Evolutionary conservation across 2,329 filamentous ascomycete species (phyloP).

Genomic region (Colletotrichum karsti): DNA sequence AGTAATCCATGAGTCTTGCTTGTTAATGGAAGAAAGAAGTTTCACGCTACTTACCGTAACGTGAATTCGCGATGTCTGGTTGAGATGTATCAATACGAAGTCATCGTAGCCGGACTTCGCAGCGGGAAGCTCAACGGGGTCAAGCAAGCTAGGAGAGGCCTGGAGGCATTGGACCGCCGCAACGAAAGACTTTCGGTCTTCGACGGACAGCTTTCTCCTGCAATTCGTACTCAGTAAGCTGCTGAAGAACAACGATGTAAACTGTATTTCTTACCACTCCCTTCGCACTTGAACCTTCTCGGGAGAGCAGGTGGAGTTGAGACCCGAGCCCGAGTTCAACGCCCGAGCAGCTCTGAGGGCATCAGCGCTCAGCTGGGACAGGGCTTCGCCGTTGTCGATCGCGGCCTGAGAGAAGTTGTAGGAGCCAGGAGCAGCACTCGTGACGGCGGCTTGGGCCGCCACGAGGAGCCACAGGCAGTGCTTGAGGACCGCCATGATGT

Average conservation of each 20-base stretch:
- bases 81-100: constrained; percentile 29
- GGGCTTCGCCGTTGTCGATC: constrained; percentile 12
- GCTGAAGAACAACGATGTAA: background rate
- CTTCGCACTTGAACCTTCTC: constrained; percentile 15
- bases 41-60: constrained; percentile 1
- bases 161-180: constrained; percentile 17
- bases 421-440: background rate
- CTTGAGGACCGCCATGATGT: constrained; percentile 9
- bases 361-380: background rate
- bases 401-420: constrained; percentile 1
- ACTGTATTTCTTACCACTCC: background rate
- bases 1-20: background rate
- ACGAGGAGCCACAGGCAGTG: constrained; percentile 9
- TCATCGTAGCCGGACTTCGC: constrained; percentile 26
- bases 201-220: constrained; percentile 11
- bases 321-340: background rate
- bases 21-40: too few relatives aligned
- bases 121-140: constrained; percentile 5
- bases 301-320: constrained; percentile 1
- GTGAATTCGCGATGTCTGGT: constrained; percentile 24
- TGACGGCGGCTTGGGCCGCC: background rate
- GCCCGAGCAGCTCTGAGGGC: constrained; percentile 1
- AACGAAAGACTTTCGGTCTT: constrained; percentile 15
- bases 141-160: background rate
- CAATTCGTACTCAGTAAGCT: background rate